These are phyloP conservation scores for Sporisorium sorghi DNA, from an alignment of 1,284 basidiomycete genomes.

Conservation along the genomic window DNA sequence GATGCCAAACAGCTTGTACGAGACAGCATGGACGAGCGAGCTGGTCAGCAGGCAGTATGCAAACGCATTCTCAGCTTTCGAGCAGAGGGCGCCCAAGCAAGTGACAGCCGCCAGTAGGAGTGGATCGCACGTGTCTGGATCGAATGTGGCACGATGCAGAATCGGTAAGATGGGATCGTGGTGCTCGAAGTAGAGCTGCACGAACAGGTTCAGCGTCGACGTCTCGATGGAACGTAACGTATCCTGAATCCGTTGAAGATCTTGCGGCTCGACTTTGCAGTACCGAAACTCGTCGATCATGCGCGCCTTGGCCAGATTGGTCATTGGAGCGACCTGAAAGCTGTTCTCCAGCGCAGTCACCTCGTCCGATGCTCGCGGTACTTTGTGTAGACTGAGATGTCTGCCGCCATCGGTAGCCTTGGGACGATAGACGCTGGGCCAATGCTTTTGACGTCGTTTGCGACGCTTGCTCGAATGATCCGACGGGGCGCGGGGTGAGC, in stretches of 20 bases:
- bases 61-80: conserved; percentile 8
- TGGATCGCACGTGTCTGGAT: conserved; percentile 13
- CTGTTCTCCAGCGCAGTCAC: conserved; percentile 4
- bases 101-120: conserved; percentile 16
- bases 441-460: conserved; percentile 4
- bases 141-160: conserved; percentile 22
- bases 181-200: conserved; percentile 27
- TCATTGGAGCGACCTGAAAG: conserved; percentile 2
- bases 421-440: conserved; percentile 10
- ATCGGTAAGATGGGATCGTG: conserved; percentile 16
- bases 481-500: not conserved
- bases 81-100: conserved; percentile 4
- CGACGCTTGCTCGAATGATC: conserved; percentile 6
- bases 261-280: conserved; percentile 15
- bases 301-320: conserved; percentile 4
- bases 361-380: not conserved
- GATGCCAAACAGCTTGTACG: conserved; percentile 12
- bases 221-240: conserved; percentile 8
- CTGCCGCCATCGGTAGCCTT: conserved; percentile 7
- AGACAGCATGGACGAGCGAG: conserved; percentile 8
- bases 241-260: conserved; percentile 4
- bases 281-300: conserved; percentile 14
- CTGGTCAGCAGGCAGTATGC: conserved; percentile 4
- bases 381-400: conserved; percentile 7
- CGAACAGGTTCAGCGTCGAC: conserved; percentile 10